Evolutionary conservation across 140 eudicot genomes (phyloP).

Genomic region (Ambrosia hybrid): DNA sequence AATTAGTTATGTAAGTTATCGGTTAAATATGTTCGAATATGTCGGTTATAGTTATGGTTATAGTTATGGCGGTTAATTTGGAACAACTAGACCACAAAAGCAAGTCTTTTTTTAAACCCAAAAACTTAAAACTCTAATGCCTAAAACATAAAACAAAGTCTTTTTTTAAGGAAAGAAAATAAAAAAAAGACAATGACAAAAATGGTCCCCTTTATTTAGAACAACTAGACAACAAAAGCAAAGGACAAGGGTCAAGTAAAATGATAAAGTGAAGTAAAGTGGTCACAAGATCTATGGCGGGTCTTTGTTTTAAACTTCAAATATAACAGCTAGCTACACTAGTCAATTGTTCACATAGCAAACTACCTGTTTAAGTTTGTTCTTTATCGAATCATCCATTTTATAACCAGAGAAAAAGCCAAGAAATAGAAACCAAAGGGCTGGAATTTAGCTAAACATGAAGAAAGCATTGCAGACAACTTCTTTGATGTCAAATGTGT

Average conservation of each 20-base stretch:
- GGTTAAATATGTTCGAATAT: too few relatives aligned
- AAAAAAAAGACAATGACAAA: constrained; percentile 27
- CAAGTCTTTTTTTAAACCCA: too few relatives aligned
- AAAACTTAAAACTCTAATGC: background rate
- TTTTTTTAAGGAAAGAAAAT: background rate
- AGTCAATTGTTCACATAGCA: constrained; percentile 20
- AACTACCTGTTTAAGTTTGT: constrained; percentile 20
- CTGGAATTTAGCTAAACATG: background rate
- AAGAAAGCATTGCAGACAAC: background rate
- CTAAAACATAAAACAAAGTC: background rate
- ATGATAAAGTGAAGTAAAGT: constrained; percentile 58
- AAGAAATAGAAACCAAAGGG: too few relatives aligned
- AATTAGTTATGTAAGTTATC: too few relatives aligned
- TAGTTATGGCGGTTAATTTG: too few relatives aligned
- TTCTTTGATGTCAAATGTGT: constrained; percentile 37
- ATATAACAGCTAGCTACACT: constrained; percentile 17
- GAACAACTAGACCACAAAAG: too few relatives aligned
- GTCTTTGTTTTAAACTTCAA: constrained; percentile 77
- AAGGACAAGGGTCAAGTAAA: constrained; percentile 36
- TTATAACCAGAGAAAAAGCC: too few relatives aligned
- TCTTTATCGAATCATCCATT: background rate
- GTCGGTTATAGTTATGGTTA: too few relatives aligned
- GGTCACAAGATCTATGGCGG: constrained; percentile 79
- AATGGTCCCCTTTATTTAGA: constrained; percentile 44
- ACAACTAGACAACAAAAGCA: constrained; percentile 42